Evolutionary conservation across 164 flowering plant species (phyloP).

Genomic region (Nymphaea thermarum): DNA sequence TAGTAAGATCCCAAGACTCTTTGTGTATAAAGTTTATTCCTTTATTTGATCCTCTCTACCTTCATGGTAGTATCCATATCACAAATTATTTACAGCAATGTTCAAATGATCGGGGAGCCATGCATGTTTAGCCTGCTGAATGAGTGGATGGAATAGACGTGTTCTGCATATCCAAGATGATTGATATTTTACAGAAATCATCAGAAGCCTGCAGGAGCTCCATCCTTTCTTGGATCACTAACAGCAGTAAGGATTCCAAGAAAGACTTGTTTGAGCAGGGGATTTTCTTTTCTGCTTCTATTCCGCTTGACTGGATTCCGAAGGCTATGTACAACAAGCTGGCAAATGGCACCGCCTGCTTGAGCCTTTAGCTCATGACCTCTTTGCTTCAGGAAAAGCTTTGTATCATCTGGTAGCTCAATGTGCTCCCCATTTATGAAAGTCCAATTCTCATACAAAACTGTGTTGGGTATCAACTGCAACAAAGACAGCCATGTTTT

Average conservation of each 20-base stretch:
- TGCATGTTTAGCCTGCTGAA: too few species aligned
- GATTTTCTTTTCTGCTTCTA: constrained; percentile 20
- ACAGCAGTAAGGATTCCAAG: constrained; percentile 74
- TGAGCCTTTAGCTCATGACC: constrained; percentile 49
- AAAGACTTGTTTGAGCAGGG: constrained; percentile 5
- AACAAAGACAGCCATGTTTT: background rate
- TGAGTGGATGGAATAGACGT: too few species aligned
- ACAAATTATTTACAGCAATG: too few species aligned
- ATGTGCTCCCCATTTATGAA: constrained; percentile 66
- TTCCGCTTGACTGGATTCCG: constrained; percentile 7
- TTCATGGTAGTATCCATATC: too few species aligned
- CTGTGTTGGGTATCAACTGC: constrained; percentile 86
- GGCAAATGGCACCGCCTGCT: constrained; percentile 56
- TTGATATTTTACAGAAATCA: background rate
- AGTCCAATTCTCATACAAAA: constrained; percentile 71
- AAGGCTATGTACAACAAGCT: constrained; percentile 63
- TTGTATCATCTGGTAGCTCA: constrained; percentile 40
- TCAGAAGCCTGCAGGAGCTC: constrained; percentile 69
- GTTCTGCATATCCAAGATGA: too few species aligned
- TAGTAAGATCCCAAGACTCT: too few species aligned
- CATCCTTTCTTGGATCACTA: constrained; percentile 80
- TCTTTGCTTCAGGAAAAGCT: constrained; percentile 49
- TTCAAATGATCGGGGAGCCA: too few species aligned
- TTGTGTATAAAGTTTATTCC: too few species aligned
- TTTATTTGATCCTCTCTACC: too few species aligned